A percentile compares a stretch with the other conserved stretches of the same genome.
phyloP scores from a whole-genome alignment of 169 alveolate genomes.

The Plasmodium billcollinsi region DNA sequence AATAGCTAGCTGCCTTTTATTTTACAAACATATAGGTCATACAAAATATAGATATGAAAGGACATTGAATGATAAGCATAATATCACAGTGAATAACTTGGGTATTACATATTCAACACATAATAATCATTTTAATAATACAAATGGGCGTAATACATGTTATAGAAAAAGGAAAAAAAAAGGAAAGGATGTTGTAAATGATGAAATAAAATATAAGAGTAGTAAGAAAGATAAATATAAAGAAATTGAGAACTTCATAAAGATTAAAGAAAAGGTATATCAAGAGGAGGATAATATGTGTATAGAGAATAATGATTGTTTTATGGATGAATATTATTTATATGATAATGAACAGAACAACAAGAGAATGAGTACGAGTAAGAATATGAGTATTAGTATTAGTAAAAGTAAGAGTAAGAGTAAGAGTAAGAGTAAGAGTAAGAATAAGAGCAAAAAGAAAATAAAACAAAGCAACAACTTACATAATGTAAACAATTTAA shows the following conservation, averaged over 20 bases:
- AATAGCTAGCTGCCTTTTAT: constrained; percentile 73
- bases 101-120: constrained; percentile 57
- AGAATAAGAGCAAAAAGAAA: not conserved
- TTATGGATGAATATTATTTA: not conserved
- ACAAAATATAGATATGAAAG: constrained; percentile 50
- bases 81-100: constrained; percentile 19
- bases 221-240: constrained; percentile 15
- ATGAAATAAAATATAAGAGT: not conserved
- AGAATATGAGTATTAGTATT: too few species aligned
- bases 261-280: constrained; percentile 42
- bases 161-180: constrained; percentile 6
- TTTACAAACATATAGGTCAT: constrained; percentile 46
- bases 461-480: not conserved
- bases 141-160: not conserved
- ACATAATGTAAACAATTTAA: too few species aligned
- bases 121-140: constrained; percentile 28
- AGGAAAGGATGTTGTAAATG: too few species aligned
- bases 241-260: constrained; percentile 57
- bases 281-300: constrained; percentile 18
- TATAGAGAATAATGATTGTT: not conserved
- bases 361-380: not conserved
- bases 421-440: not conserved
- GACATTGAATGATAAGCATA: constrained; percentile 18
- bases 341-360: not conserved
- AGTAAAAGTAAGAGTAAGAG: not conserved